Evolutionary conservation across 805 yeast genomes (phyloP).

Genomic region (Candida hungchunana): DNA sequence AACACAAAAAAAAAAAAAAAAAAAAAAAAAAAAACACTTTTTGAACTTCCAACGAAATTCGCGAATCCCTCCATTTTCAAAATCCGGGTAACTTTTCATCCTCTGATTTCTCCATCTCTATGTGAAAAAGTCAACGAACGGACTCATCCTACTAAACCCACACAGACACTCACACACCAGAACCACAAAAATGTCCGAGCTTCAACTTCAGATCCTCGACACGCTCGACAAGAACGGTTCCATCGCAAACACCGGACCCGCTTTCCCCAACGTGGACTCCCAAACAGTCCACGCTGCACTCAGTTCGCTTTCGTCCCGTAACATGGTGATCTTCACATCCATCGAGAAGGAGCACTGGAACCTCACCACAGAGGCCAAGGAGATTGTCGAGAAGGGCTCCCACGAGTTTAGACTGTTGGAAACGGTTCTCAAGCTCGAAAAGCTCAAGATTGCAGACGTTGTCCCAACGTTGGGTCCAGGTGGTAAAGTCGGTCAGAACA

Average conservation of each 20-base stretch:
- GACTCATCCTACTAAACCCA: too few relatives aligned
- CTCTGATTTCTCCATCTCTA: too few relatives aligned
- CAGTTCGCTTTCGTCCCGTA: conserved; percentile 78
- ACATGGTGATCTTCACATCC: conserved; percentile 70
- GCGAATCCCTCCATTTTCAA: too few relatives aligned
- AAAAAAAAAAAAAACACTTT: too few relatives aligned
- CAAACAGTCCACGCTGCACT: conserved; percentile 75
- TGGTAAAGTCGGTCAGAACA: conserved; percentile 93
- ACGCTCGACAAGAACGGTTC: conserved; percentile 57
- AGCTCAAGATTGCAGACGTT: conserved; percentile 78
- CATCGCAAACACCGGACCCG: conserved; percentile 63
- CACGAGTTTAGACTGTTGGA: conserved; percentile 84
- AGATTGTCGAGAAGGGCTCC: conserved; percentile 75
- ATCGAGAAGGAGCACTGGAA: conserved; percentile 73
- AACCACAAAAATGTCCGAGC: conserved; percentile 60
- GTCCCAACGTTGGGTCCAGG: conserved; percentile 59
- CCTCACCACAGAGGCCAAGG: conserved; percentile 77
- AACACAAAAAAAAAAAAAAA: too few relatives aligned
- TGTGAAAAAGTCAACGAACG: too few relatives aligned
- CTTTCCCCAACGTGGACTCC: conserved; percentile 63
- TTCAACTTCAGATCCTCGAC: conserved; percentile 60
- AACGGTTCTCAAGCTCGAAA: conserved; percentile 70
- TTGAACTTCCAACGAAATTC: too few relatives aligned
- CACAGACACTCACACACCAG: too few relatives aligned
- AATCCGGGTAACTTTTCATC: too few relatives aligned